Base-by-base conservation (phyloP, 176 grass and related monocot genomes). In the Oryza coarctata region DNA sequence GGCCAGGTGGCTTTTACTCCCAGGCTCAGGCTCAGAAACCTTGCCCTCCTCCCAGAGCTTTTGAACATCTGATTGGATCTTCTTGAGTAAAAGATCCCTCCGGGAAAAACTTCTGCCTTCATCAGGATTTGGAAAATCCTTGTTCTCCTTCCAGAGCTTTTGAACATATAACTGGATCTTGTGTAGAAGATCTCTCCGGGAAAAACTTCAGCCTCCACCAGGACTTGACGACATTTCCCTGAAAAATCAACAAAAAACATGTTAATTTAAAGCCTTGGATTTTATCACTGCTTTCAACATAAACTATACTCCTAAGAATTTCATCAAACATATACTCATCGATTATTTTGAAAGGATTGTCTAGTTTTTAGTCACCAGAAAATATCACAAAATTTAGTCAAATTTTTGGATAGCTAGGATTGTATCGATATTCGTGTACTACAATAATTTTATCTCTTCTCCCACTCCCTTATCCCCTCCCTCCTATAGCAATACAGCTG, bases 11-110 rank as follows among this genome's bases (percentile, higher is more conserved):
- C 10, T 55, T 63, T 55, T 63, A 40, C 10, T 30, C 22, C 86
- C 84, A 8, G 92, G 71, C 28, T 91, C 68, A 4, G 81, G 71
- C 70, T 91, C 89, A 61, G 91, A 94, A 49, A 94, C 63, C 47
- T 80, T 87, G 33, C 76, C 50, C 3, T 78, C 89, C 29, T 94
- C 86, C 92, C 92, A 94, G 6, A 35, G 20, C 40, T 88, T 63
- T 74, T 82, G 68, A 14, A 7, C 50, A 49, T 77, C 88, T n/a
- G 71, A 77, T 6, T 94, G 83, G 38, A 91, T n/a, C n/a, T n/a
- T 88, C 55, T 78, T 84, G 25, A 78, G 70, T 25, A 94, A 69
- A 35, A 83, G 83, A 58, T 94, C 80, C 61, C 85, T 80, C 65
- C 92, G 76, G 17, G 89, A 81, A 81, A 52, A 85, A 60, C 85